phyloP scores from a whole-genome alignment of 2,329 filamentous ascomycete genomes.

The Ramularia endophylla region DNA sequence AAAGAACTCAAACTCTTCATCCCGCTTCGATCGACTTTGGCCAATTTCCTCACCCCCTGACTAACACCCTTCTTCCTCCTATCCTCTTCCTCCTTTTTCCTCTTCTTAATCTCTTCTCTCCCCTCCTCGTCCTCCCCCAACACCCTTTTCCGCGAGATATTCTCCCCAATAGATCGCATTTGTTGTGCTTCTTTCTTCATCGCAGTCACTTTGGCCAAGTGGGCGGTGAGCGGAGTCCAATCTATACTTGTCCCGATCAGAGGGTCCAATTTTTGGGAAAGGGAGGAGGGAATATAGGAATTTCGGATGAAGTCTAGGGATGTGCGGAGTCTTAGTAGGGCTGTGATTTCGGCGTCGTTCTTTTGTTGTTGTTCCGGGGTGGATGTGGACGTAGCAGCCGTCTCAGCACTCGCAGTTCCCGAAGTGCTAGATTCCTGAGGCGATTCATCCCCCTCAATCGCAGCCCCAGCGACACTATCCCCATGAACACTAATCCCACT shows the following conservation, averaged over 20 bases:
- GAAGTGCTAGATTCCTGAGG: conserved; percentile 15
- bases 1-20: conserved; percentile 98
- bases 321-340: conserved; percentile 59
- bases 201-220: conserved; percentile 60
- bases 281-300: conserved; percentile 50
- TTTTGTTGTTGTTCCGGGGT: conserved; percentile 27
- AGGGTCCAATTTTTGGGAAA: conserved; percentile 41
- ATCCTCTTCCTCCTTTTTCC: conserved; percentile 83
- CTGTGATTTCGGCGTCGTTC: conserved; percentile 35
- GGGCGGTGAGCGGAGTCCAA: conserved; percentile 65
- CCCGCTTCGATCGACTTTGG: conserved; percentile 82
- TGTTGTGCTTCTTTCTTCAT: conserved; percentile 67
- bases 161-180: conserved; percentile 62
- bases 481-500: conserved; percentile 31
- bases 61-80: conserved; percentile 76
- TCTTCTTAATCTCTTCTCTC: conserved; percentile 69
- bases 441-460: conserved; percentile 10
- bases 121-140: conserved; percentile 52
- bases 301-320: conserved; percentile 60
- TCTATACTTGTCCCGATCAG: conserved; percentile 47
- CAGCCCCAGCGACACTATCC: conserved; percentile 18
- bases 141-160: conserved; percentile 59
- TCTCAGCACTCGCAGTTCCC: conserved; percentile 25
- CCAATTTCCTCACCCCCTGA: conserved; percentile 68
- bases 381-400: conserved; percentile 18